Conservation (phyloP, 2,329 filamentous ascomycete species). For the Ophiosphaerella narmari region DNA sequence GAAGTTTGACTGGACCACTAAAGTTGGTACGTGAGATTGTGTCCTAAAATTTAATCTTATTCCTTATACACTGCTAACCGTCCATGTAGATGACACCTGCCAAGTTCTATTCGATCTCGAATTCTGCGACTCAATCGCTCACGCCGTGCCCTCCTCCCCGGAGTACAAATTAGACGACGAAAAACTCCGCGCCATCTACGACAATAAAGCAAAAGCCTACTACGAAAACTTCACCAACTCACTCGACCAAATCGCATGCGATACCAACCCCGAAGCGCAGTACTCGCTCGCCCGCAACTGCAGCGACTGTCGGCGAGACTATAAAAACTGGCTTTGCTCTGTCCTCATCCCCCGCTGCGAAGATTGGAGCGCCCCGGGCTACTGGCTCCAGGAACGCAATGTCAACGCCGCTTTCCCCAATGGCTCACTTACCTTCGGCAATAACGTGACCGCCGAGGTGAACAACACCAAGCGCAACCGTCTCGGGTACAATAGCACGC, state of each 20-base stretch:
- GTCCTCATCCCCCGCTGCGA: slow-evolving; percentile 91
- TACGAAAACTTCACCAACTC: slow-evolving; percentile 81
- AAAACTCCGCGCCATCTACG: slow-evolving; percentile 73
- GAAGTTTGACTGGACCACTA: slow-evolving; percentile 75
- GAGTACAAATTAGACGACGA: slow-evolving; percentile 63
- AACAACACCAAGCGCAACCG: slow-evolving; percentile 31
- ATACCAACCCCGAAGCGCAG: slow-evolving; percentile 70
- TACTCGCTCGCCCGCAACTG: slow-evolving; percentile 84
- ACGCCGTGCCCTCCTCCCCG: slow-evolving; percentile 84
- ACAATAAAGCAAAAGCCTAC: slow-evolving; percentile 69
- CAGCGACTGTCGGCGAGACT: slow-evolving; percentile 74
- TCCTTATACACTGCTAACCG: slow-evolving; percentile 14
- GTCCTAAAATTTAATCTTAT: too few species aligned
- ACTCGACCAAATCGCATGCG: slow-evolving; percentile 83
- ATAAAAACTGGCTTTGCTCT: slow-evolving; percentile 94
- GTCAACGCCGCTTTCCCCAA: slow-evolving; percentile 71
- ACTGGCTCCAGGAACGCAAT: slow-evolving; percentile 68
- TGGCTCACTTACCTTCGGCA: slow-evolving; percentile 52
- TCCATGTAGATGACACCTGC: slow-evolving; percentile 71
- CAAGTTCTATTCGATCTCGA: slow-evolving; percentile 83
- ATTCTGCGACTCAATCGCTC: slow-evolving; percentile 87
- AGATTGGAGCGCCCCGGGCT: slow-evolving; percentile 68
- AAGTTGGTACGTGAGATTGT: slow-evolving; percentile 63
- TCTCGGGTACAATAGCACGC: slow-evolving; percentile 60
- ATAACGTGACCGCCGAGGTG: slow-evolving; percentile 22